phyloP scores from a whole-genome alignment of 1,284 basidiomycete species.

The Omphalotus olearius region DNA sequence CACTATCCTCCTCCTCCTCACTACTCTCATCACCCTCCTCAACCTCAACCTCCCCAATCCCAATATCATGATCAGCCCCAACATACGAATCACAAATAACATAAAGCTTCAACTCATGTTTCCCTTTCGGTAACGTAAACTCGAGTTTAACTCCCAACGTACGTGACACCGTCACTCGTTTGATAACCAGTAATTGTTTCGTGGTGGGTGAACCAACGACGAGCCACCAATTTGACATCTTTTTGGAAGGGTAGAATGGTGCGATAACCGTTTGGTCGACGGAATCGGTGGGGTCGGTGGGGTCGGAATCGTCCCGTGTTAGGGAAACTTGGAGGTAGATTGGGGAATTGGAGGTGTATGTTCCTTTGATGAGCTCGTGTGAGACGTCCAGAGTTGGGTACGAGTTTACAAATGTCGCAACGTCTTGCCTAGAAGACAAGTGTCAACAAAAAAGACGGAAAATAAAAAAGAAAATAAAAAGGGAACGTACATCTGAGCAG shows the following conservation, averaged over 20 bases:
- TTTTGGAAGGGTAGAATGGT: slow-evolving; percentile 87
- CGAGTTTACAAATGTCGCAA: slow-evolving; percentile 91
- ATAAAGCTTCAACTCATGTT: slow-evolving; percentile 81
- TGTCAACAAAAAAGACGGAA: slow-evolving; percentile 15
- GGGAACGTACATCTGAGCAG: slow-evolving; percentile 73
- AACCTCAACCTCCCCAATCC: slow-evolving; percentile 74
- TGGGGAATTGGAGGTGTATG: slow-evolving; percentile 80
- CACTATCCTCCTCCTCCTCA: slow-evolving; percentile 72
- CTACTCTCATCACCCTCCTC: slow-evolving; percentile 88
- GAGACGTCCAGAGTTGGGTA: slow-evolving; percentile 91
- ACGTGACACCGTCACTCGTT: slow-evolving; percentile 87
- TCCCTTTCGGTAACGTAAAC: slow-evolving; percentile 82
- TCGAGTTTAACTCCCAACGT: slow-evolving; percentile 83
- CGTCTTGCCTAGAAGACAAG: slow-evolving; percentile 58
- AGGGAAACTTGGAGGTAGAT: slow-evolving; percentile 81
- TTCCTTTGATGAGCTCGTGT: slow-evolving; percentile 77
- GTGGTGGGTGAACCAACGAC: slow-evolving; percentile 82
- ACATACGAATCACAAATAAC: slow-evolving; percentile 92
- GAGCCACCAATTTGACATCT: slow-evolving; percentile 97
- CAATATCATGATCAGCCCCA: slow-evolving; percentile 88
- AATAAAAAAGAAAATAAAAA: slow-evolving; percentile 2
- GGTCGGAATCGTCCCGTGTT: slow-evolving; percentile 15
- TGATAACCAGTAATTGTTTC: slow-evolving; percentile 86
- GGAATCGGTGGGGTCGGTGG: too few relatives aligned
- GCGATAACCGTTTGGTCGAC: slow-evolving; percentile 82